These are phyloP conservation scores for Magnusiomyces starmeri DNA, from an alignment of 1,139 yeast genomes.

Conservation along the genomic window DNA sequence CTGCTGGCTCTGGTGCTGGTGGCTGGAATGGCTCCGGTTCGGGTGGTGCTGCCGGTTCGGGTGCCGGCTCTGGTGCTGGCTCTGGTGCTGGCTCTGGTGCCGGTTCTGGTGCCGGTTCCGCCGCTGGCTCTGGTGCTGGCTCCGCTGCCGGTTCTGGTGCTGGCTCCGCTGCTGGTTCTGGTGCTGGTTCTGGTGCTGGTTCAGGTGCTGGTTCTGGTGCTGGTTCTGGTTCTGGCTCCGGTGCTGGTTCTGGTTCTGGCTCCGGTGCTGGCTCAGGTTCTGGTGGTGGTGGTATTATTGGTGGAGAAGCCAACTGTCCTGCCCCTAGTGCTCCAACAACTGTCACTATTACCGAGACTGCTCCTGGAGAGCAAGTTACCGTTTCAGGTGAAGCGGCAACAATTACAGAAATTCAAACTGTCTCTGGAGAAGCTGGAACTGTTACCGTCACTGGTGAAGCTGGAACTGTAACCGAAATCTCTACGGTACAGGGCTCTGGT, in stretches of 20 bases:
- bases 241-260: constrained; percentile 2
- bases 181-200: neutral
- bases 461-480: neutral
- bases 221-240: neutral
- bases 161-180: constrained; percentile 5
- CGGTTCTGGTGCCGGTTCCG: constrained; percentile 2
- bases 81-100: constrained; percentile 7
- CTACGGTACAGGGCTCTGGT: neutral
- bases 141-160: constrained; percentile 1
- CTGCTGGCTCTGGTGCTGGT: constrained; percentile 3
- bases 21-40: constrained; percentile 3
- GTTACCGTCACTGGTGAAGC: neutral
- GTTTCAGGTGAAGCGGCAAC: neutral
- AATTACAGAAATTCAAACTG: neutral
- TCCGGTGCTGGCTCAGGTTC: constrained; percentile 1
- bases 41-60: constrained; percentile 2
- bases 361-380: neutral
- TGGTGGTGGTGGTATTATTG: constrained; percentile 2
- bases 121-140: neutral
- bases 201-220: constrained; percentile 1
- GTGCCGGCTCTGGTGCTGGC: constrained; percentile 7
- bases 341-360: neutral
- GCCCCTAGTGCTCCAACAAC: neutral
- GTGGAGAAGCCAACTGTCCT: neutral
- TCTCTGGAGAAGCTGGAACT: neutral